Evolutionary conservation across 2,329 filamentous ascomycete species (phyloP).

Genomic region (Fusarium phyllophilum): DNA sequence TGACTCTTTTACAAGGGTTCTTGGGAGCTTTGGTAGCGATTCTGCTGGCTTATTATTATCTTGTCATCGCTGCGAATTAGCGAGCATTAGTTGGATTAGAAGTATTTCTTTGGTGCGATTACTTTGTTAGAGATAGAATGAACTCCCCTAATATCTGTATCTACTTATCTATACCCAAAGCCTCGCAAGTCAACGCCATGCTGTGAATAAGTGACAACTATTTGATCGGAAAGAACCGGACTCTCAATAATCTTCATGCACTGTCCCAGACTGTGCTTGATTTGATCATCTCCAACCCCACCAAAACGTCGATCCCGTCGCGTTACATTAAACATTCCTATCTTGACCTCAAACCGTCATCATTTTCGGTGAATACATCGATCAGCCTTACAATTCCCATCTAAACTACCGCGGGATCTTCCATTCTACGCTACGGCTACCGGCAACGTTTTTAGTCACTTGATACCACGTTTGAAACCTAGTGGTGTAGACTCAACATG

Average conservation of each 20-base stretch:
- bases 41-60: conserved; percentile 16
- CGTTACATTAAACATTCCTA: not conserved
- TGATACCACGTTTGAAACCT: not conserved
- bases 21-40: conserved; percentile 20
- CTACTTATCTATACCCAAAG: too few relatives aligned
- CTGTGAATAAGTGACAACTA: not conserved
- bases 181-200: too few relatives aligned
- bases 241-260: not conserved
- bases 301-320: not conserved
- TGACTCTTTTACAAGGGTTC: conserved; percentile 21
- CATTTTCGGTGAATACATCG: not conserved
- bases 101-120: not conserved
- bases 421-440: not conserved
- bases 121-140: not conserved
- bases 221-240: not conserved
- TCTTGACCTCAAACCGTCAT: not conserved
- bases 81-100: not conserved
- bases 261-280: not conserved
- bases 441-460: not conserved
- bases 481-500: not conserved
- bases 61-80: conserved; percentile 16
- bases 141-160: not conserved
- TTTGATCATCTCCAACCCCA: not conserved
- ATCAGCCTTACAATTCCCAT: not conserved
- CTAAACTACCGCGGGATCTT: not conserved